Evolutionary conservation across 768 basidiomycete species (phyloP), one percentile per base, ranked within the genome.

Genomic region (Tylopilus intermedius): DNA sequence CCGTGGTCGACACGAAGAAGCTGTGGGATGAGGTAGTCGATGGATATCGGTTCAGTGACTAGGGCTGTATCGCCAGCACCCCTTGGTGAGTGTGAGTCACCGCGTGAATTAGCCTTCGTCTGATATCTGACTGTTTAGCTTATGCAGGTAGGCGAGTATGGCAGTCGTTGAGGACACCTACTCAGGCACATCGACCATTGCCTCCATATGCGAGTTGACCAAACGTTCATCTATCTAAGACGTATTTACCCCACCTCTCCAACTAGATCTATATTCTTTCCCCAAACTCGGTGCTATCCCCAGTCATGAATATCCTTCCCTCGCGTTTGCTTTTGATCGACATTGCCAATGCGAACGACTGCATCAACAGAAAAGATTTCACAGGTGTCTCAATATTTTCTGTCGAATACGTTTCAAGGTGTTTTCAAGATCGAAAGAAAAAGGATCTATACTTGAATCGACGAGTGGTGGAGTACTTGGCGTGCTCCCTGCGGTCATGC

Each of bases 21-120:
- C 66, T 97, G 39, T 94, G 93, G 94, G 83, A 90, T 50, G 76
- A 77, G 42, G 79, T 85, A 11, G 77, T 83, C 4, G n/a, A 41
- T 26, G 48, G 50, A 40, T 66, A 66, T 35, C 58, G 51, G 32
- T 63, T 67, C 30, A 15, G 13, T 32, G 39, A 33, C 18, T 56
- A 51, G 26, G 41, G 18, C 4, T 4, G 14, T 15, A 9, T 14
- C 29, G 13, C 13, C 14, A 8, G 4, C 40, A 49, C 14, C 29
- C 14, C 21, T 32, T 27, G 14, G 48, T 15, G 13, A 32, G 39
- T 22, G 27, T 6, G 39, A 29, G 4, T 29, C 24, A 5, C 11
- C 8, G 7, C n/a, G 9, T 4, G 26, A 4, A 13, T 8, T 21
- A 8, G 13, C 13, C 33, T 33, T 14, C 33, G 15, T 30, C 26